Conservation (phyloP, 768 basidiomycete genomes). For the Naganishia randhawae region DNA sequence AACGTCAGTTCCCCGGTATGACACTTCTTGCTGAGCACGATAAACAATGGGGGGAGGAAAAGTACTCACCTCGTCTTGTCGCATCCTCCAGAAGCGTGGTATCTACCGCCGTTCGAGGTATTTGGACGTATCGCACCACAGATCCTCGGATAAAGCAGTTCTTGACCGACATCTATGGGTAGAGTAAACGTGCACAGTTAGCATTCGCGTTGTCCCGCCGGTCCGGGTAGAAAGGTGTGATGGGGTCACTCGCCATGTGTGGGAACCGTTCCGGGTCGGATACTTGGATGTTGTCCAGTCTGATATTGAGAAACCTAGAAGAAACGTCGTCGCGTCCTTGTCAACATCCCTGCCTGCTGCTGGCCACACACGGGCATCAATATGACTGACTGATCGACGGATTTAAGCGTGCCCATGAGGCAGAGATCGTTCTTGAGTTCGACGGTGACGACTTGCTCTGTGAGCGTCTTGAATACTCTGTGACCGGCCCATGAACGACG, state of each 20-base stretch:
- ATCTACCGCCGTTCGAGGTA: conserved; percentile 88
- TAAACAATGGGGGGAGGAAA: not conserved
- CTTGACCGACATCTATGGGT: conserved; percentile 85
- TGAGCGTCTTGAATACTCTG: conserved; percentile 98
- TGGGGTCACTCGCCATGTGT: conserved; percentile 69
- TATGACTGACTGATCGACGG: conserved; percentile 84
- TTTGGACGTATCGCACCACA: conserved; percentile 93
- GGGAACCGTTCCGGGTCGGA: conserved; percentile 89
- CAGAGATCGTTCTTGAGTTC: conserved; percentile 98
- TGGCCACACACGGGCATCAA: conserved; percentile 42
- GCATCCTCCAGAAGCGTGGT: conserved; percentile 94
- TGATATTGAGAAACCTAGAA: conserved; percentile 69
- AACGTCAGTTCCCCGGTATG: not conserved
- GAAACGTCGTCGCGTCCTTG: conserved; percentile 1
- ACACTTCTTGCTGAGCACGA: not conserved
- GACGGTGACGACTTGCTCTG: conserved; percentile 92
- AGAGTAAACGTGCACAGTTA: not conserved
- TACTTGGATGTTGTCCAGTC: conserved; percentile 87
- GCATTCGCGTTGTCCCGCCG: not conserved
- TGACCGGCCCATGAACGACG: too few relatives aligned
- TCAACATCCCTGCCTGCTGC: conserved; percentile 55
- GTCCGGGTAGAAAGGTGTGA: not conserved
- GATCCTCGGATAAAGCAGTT: conserved; percentile 99
- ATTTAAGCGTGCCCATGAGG: conserved; percentile 91
- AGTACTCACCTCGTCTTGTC: conserved; percentile 74